Base-by-base conservation (phyloP, 352 stramenopile species). In the Phytophthora pisi region DNA sequence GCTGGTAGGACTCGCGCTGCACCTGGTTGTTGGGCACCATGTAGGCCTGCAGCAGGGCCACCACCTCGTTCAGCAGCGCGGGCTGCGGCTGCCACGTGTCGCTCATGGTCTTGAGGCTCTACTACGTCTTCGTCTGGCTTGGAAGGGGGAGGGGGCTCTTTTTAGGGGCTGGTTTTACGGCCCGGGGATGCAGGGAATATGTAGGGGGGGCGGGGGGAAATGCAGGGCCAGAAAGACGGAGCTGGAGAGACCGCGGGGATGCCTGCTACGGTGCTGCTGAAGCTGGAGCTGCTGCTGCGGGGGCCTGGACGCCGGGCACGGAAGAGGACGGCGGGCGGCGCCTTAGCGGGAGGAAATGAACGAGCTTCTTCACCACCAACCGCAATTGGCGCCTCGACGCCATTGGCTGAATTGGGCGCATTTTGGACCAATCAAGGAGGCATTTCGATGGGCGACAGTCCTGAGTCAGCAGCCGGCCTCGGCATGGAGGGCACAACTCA, bases 21-120 rank as follows among this genome's bases (percentile, higher is more conserved):
- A 95, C 77, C 53, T 90, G 78, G 70, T 95, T 96, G 76, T 96
- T 91, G 43, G 88, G 85, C 34, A 96, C 80, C 75, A 88, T 83
- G 69, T 90, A 93, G 52, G 82, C 86, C 64, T 94, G 77, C 13
- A 96, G 74, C 5, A 96, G 78, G 34, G 84, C 66, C 58, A 94
- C 82, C 49, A 96, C 86, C 56, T 96, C 84, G 34, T 84, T 76
- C 23, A 96, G 77, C 51, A 92, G 75, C 62, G 79, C 69, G 20
- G 82, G 81, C 69, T 94, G 82, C 57, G 88, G 88, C 70, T 92
- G 82, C 88, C 88, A 96, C 70, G 73, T 79, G 69, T 73, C 60
- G 57, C 59, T 76, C 72, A 80, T 83, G 9, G 34, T 11, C 64
- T 11, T 3, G 15, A 20, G 50, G 36, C 30, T 16, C 5, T 4